These are phyloP conservation scores for Termitomyces sp. DNA, from an alignment of 768 basidiomycete genomes.

Conservation along the genomic window DNA sequence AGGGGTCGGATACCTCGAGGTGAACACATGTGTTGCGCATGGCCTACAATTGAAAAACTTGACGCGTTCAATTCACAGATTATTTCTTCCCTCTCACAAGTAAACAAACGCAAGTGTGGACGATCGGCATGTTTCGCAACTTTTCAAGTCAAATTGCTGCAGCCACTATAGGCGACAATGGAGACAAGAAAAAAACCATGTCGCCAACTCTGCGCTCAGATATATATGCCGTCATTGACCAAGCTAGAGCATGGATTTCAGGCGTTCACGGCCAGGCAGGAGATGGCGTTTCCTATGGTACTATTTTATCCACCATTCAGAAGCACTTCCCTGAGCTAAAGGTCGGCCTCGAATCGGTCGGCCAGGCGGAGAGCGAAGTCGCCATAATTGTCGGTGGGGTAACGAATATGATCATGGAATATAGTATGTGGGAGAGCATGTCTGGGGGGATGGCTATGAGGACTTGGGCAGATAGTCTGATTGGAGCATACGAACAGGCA, in stretches of 20 bases:
- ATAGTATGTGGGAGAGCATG: slow-evolving; percentile 53
- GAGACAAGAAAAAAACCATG: slow-evolving; percentile 39
- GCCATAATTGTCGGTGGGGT: slow-evolving; percentile 45
- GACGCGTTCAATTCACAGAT: neutral
- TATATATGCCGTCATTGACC: slow-evolving; percentile 44
- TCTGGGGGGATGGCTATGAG: slow-evolving; percentile 51
- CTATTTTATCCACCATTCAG: slow-evolving; percentile 38
- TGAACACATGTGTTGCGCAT: slow-evolving; percentile 24
- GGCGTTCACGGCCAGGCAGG: slow-evolving; percentile 42
- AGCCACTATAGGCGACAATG: slow-evolving; percentile 21
- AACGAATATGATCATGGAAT: slow-evolving; percentile 48
- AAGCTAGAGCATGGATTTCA: slow-evolving; percentile 38
- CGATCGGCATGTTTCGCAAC: slow-evolving; percentile 39
- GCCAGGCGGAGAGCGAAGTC: slow-evolving; percentile 41
- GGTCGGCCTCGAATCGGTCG: slow-evolving; percentile 40
- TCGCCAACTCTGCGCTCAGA: slow-evolving; percentile 45
- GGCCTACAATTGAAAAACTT: slow-evolving; percentile 12
- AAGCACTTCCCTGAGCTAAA: slow-evolving; percentile 43
- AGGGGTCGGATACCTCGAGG: slow-evolving; percentile 27
- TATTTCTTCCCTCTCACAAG: neutral
- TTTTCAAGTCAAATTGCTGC: slow-evolving; percentile 34
- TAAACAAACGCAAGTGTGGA: neutral
- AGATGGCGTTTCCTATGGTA: slow-evolving; percentile 44
- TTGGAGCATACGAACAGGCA: slow-evolving; percentile 32
- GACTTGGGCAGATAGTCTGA: slow-evolving; percentile 46